These are phyloP conservation scores for Alternaria sp. DNA, from an alignment of 2,329 filamentous ascomycete genomes.

Conservation along the genomic window DNA sequence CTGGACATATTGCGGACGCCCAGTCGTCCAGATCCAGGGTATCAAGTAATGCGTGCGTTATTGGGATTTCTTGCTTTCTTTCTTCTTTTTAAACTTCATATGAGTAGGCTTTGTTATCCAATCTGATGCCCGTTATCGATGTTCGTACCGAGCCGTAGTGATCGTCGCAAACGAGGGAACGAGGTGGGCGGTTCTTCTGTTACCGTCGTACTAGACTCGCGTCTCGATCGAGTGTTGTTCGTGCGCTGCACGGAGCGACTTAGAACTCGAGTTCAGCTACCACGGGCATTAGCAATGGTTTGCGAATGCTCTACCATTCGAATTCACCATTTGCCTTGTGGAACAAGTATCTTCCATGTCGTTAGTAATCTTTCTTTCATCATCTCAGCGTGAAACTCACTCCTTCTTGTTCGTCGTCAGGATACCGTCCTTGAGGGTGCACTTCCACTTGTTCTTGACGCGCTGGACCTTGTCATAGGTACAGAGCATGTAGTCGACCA, in stretches of 20 bases:
- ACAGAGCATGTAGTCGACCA: conserved; percentile 94
- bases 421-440: conserved; percentile 95
- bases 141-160: neutral
- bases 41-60: neutral
- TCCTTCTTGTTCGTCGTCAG: conserved; percentile 93
- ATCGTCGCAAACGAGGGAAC: neutral
- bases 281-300: conserved; percentile 26
- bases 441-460: conserved; percentile 98
- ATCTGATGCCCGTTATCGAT: conserved; percentile 7
- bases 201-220: conserved; percentile 11
- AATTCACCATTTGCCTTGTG: conserved; percentile 98
- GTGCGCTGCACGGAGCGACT: conserved; percentile 21
- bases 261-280: conserved; percentile 38
- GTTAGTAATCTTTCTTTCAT: conserved; percentile 15
- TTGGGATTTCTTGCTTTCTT: neutral
- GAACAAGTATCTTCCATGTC: conserved; percentile 78
- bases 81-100: neutral
- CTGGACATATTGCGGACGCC: neutral
- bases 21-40: neutral
- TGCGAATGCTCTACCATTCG: conserved; percentile 76
- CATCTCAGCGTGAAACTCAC: conserved; percentile 55
- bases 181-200: neutral
- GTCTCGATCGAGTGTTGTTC: conserved; percentile 12
- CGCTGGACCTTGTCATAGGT: conserved; percentile 99
- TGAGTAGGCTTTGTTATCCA: conserved; percentile 7